Evolutionary conservation across 2,329 filamentous ascomycete genomes (phyloP).

Genomic region (Lizonia empirigonia): DNA sequence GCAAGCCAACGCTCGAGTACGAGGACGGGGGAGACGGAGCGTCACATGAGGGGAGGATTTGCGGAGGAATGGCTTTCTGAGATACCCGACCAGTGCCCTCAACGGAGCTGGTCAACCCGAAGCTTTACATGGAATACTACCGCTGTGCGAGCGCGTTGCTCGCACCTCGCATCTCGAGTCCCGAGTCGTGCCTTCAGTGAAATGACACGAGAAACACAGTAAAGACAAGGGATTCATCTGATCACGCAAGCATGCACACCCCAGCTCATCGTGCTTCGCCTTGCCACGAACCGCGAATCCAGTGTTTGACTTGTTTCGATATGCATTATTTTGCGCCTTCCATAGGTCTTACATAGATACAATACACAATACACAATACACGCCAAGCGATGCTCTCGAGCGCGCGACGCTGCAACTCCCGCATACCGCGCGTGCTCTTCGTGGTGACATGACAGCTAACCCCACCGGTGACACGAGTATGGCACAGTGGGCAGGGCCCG

Average conservation of each 20-base stretch:
- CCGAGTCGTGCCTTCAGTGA: too few relatives aligned
- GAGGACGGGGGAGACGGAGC: too few relatives aligned
- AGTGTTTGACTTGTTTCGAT: constrained; percentile 12
- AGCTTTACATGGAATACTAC: constrained; percentile 2
- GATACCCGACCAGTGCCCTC: constrained; percentile 21
- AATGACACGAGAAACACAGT: not conserved
- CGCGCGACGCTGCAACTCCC: not conserved
- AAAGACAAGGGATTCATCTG: too few relatives aligned
- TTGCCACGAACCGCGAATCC: too few relatives aligned
- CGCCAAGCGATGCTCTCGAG: constrained; percentile 6
- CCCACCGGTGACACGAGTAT: constrained; percentile 23
- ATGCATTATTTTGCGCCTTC: constrained; percentile 18
- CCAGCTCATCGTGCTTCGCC: too few relatives aligned
- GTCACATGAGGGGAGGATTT: too few relatives aligned
- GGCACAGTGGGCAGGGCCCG: constrained; percentile 23
- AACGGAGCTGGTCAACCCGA: constrained; percentile 20
- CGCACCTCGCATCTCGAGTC: not conserved
- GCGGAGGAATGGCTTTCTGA: constrained; percentile 18
- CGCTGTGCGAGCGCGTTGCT: not conserved
- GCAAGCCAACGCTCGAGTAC: too few relatives aligned
- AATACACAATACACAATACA: constrained; percentile 10
- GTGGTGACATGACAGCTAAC: constrained; percentile 12
- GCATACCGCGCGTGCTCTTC: constrained; percentile 3
- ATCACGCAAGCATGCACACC: too few relatives aligned
- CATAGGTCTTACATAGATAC: constrained; percentile 18